Conservation (phyloP, 305 asterid genomes). For the Rubia balearica region DNA sequence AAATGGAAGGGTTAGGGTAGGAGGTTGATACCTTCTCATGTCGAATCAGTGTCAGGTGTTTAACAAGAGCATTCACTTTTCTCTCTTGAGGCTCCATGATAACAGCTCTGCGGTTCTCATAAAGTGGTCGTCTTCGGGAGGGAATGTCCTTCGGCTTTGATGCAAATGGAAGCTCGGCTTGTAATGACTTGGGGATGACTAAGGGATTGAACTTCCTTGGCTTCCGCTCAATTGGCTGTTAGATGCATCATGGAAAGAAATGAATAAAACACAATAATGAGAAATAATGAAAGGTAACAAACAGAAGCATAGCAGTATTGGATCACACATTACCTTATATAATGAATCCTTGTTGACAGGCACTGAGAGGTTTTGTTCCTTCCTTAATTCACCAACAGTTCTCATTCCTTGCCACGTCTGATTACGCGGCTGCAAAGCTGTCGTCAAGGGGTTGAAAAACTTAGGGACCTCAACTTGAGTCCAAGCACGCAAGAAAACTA, state of each 20-base stretch:
- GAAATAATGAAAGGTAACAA: constrained; percentile 11
- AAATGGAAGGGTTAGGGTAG: neutral
- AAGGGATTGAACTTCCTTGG: constrained; percentile 73
- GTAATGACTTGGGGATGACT: constrained; percentile 71
- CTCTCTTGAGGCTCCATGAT: constrained; percentile 77
- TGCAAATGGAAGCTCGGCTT: constrained; percentile 63
- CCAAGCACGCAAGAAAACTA: constrained; percentile 94
- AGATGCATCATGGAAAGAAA: constrained; percentile 3
- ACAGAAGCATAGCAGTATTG: neutral
- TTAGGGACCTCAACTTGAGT: constrained; percentile 91
- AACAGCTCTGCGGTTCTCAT: constrained; percentile 62
- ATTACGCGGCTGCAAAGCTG: constrained; percentile 84
- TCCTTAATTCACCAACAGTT: constrained; percentile 83
- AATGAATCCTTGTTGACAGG: constrained; percentile 89
- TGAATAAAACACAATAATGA: constrained; percentile 11
- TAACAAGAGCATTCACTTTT: constrained; percentile 60
- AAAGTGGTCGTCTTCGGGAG: constrained; percentile 33
- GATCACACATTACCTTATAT: constrained; percentile 42
- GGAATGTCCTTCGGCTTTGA: constrained; percentile 75
- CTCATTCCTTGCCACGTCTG: constrained; percentile 90
- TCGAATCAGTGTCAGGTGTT: constrained; percentile 55
- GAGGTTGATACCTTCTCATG: constrained; percentile 52
- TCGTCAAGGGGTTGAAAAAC: constrained; percentile 82
- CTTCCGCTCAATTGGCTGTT: constrained; percentile 81
- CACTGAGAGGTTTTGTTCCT: constrained; percentile 56